Base-by-base conservation (phyloP, 352 stramenopile genomes). In the Phytophthora podocarpi region DNA sequence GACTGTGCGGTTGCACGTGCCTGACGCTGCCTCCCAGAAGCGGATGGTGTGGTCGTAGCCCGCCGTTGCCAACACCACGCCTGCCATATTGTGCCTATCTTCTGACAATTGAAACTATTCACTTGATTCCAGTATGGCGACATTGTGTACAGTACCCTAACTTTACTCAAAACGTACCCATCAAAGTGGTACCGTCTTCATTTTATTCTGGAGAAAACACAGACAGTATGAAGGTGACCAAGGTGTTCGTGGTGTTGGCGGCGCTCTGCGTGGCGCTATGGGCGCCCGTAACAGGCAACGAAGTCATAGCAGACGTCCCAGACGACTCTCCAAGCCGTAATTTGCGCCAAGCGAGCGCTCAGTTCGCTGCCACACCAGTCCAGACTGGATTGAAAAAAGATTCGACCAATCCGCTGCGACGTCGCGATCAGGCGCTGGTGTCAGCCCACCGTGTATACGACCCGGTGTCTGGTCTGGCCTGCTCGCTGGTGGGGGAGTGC, bases 1-100 rank as follows among this genome's bases (percentile, higher is more conserved):
- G 59, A 99, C 82, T 5, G 96, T 98, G 48, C 96, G 88, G 46
- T 93, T 97, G 76, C 96, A 99, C 20, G 95, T 97, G 26, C 96
- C 96, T 12, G 87, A 98, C 0, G 96, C 91, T 12, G 97, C 96
- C 59, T 99, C 96, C 97, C 97, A 99, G 83, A 99, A 99, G 60
- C 96, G 84, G 65, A 99, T 99, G 59, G 97, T 99, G 80, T 99
- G 95, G 80, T 99, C 97, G 70, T 98, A 99, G 10, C 96, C 97
- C 31, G 92, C 97, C 10, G 97, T 99, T 40, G 96, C 97, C 41
- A 99, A 76, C 68, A 99, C 97, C 4, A 99, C 97, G 51, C 82
- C 82, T 9, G 83, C 76, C 86, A 95, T 95, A 20, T 53, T 76
- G 24, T 3, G 7, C n/a, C n/a, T n/a, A n/a, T n/a, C n/a, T n/a